Base-by-base conservation (phyloP, 768 basidiomycete genomes). In the Pulveroboletus ravenelii region DNA sequence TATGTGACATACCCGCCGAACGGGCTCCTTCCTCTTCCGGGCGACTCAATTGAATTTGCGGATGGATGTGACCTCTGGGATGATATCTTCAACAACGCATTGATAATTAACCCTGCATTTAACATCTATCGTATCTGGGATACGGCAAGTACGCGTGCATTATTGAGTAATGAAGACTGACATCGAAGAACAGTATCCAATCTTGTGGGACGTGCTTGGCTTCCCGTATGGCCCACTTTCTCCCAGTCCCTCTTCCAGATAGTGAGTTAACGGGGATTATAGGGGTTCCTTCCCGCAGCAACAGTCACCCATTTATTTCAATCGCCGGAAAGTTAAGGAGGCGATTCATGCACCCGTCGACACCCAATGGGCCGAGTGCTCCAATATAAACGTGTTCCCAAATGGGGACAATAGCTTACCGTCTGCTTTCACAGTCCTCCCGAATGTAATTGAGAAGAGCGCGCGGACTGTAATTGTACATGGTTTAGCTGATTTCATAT, bases 141-240 rank as follows among this genome's bases (percentile, higher is more conserved):
- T 59, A 85, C 80, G 17, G 76, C 69, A 45, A 52, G 76, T 59
- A 14, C 9, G 8, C 6, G 3, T n/a, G 8, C 10, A 0, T 18
- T 6, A 15, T 23, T 9, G 3, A 34, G 2, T 3, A 23, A 23
- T 15, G 27, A 37, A 40, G 27, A 23, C 45, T 58, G n/a, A 59
- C 29, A 10, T 40, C 7, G 30, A 10, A 35, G 27, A 5, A 10
- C 39, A 74, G 56, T 87, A 72, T 66, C 87, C 86, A 0, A 73
- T 85, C 37, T 70, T 84, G 12, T 89, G 85, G 87, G 87, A 89
- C 53, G 85, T 88, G 6, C 81, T 89, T 29, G 87, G 86, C n/a
- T 88, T 85, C 76, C 86, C 87, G 81, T 85, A 58, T 31, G 80
- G 63, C 2, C 10, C 30, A 43, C 41, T 31, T 20, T 2, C 12